Evolutionary conservation across 257 asterid species (phyloP), one percentile per base, ranked within the genome.

Genomic region (Lycium ferocissimum): DNA sequence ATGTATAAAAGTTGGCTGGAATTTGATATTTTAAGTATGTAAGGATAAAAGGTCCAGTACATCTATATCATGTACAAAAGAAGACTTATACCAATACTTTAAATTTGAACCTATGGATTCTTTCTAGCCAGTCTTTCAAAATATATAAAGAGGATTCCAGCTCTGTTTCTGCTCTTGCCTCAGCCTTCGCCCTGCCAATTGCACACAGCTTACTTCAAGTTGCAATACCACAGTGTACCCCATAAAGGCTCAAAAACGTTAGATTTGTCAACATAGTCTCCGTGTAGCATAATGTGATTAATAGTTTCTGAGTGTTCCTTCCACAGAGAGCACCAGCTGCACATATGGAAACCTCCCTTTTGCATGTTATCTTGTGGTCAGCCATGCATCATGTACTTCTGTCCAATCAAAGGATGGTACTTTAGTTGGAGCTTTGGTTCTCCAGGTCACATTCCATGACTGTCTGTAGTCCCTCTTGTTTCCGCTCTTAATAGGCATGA

Each of bases 351-450:
- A 69, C 26, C 3, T 69, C 76, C 49, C 4, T 15, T 7, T 69
- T 69, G 22, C 76, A 37, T 40, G 49, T 37, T 69, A 15, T 35
- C 51, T 69, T 66, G 45, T 66, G 9, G 9, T 33, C 73, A 66
- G 17, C 73, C 73, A 66, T 33, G 45, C 43, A 1, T 66, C 49
- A 37, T 7, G 51, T 69, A 69, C 8, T 5, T 8, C 51, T 69
- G 51, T 37, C 49, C 76, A 37, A 13, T 14, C 49, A 69, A 66
- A 69, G 76, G 22, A 69, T 38, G 26, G 13, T 22, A 20, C 15
- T 63, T 22, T 22, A 63, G 70, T 20, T 63, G 70, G 70, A 63
- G 70, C 38, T 63, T 65, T 65, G 45, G 43, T 65, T 65, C 43
- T 65, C 43, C 72, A 65, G 45, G 7, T 65, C 6, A 65, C 26